Conservation (phyloP, 2,329 filamentous ascomycete species). For the Alternaria ventricosa region DNA sequence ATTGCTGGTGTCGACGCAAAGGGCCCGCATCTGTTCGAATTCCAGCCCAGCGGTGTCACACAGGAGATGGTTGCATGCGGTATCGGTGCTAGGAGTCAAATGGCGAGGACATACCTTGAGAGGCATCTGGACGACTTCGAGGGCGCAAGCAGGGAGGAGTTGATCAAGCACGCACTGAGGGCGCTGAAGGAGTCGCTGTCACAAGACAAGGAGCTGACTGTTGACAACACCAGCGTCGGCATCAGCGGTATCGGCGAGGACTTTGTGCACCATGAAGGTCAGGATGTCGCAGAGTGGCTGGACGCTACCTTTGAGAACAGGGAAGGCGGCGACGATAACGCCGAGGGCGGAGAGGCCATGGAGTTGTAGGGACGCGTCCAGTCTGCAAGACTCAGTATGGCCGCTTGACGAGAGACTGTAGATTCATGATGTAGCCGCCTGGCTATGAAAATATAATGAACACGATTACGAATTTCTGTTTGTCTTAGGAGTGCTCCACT, state of each 20-base stretch:
- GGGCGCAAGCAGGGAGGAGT: constrained; percentile 77
- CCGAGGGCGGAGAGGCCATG: constrained; percentile 57
- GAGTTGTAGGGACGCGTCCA: constrained; percentile 42
- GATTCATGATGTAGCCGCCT: constrained; percentile 13
- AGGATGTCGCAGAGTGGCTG: constrained; percentile 84
- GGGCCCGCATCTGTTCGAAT: constrained; percentile 96
- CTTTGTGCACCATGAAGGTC: constrained; percentile 90
- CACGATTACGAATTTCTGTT: neutral
- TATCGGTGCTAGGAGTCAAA: constrained; percentile 94
- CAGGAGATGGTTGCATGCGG: constrained; percentile 97
- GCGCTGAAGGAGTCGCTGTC: constrained; percentile 94
- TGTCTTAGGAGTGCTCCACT: neutral
- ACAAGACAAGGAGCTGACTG: constrained; percentile 96
- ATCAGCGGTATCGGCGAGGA: constrained; percentile 79
- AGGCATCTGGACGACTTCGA: constrained; percentile 85
- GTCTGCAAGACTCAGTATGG: neutral
- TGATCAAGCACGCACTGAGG: constrained; percentile 87
- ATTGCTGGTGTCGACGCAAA: constrained; percentile 93
- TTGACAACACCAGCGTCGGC: constrained; percentile 94
- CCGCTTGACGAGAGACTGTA: neutral
- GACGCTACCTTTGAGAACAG: constrained; percentile 67
- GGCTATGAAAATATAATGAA: constrained; percentile 35
- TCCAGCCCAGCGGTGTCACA: constrained; percentile 94
- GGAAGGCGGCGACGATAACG: constrained; percentile 46
- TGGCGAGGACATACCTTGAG: constrained; percentile 97